Evolutionary conservation across 2,329 filamentous ascomycete genomes (phyloP), one percentile per base, ranked within the genome.

Genomic region (Alternaria alternata): DNA sequence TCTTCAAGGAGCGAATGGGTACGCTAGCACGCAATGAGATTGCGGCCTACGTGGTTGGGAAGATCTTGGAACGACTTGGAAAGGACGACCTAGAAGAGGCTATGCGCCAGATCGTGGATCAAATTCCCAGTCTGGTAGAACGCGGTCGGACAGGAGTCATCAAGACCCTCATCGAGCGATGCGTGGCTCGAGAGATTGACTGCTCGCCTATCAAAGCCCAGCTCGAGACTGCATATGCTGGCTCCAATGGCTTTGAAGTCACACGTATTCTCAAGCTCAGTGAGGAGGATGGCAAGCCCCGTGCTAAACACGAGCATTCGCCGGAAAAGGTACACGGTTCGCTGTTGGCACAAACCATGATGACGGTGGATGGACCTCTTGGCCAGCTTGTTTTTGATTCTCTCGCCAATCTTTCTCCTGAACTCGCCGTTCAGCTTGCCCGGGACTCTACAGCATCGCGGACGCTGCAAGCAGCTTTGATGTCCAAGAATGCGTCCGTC

Each of bases 21-120:
- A 91, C 88, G 39, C 86, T 97, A 60, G 87, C 94, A 6, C 90
- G 93, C 59, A 98, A 98, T 75, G 94, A 96, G 70, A 91, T 94
- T 49, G 93, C 95, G 6, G 91, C 89, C 24, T 98, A 97, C 73
- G 91, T 96, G 0, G 92, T 93, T 20, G 91, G 94, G 67, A 88
- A 89, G 59, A 89, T 96, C 4, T 82, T 99, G 43, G 91, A 93
- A 75, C 88, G 95, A 54, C 83, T 98, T 11, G 90, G 92, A 77
- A 94, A 92, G 74, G 93, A 97, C 61, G 93, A 97, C 72, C 84
- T 99, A 8, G 84, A 89, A 42, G 87, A 88, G 56, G 92, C 91
- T 0, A 86, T 93, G 57, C 83, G 88, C 49, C 85, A 89, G 69
- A 91, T 96, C 57, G 78, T 89, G 4, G 90, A 92, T 0, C 89